Percentiles rank a stretch among this genome's conserved stretches.
These are phyloP conservation scores for Flaveria bidentis DNA, from an alignment of 129 eudicot genomes.

Conservation along the genomic window DNA sequence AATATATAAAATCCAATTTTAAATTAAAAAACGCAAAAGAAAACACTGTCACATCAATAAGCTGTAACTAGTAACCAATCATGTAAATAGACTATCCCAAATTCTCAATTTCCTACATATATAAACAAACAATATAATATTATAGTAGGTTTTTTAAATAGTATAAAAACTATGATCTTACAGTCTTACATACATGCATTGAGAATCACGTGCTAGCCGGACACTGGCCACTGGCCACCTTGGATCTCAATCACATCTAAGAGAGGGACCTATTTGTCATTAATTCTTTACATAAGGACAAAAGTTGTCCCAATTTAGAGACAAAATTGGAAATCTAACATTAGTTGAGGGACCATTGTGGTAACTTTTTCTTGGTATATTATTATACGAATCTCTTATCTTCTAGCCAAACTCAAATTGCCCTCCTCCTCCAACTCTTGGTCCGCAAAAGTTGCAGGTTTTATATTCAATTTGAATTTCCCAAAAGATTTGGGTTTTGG, in stretches of 20 bases:
- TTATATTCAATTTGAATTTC: too few species aligned
- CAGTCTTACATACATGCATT: neutral
- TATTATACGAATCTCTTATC: neutral
- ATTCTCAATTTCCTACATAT: too few species aligned
- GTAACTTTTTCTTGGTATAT: slow-evolving; percentile 4
- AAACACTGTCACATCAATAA: too few species aligned
- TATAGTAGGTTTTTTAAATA: too few species aligned
- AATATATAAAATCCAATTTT: too few species aligned
- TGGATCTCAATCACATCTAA: neutral
- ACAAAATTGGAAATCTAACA: neutral
- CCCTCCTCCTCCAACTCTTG: neutral
- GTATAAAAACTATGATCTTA: too few species aligned
- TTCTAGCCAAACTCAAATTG: neutral
- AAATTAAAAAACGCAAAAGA: too few species aligned
- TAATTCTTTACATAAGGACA: neutral
- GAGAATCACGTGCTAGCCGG: neutral
- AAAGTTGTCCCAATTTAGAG: neutral
- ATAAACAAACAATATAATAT: too few species aligned
- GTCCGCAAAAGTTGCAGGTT: neutral
- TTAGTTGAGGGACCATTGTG: slow-evolving; percentile 16
- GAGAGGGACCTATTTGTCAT: neutral
- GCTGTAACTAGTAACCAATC: too few species aligned
- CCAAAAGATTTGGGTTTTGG: too few species aligned
- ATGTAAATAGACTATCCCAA: too few species aligned
- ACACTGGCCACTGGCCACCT: neutral